These are phyloP conservation scores for Penicillium diatomitis DNA, from an alignment of 495 filamentous ascomycete genomes.

Conservation along the genomic window DNA sequence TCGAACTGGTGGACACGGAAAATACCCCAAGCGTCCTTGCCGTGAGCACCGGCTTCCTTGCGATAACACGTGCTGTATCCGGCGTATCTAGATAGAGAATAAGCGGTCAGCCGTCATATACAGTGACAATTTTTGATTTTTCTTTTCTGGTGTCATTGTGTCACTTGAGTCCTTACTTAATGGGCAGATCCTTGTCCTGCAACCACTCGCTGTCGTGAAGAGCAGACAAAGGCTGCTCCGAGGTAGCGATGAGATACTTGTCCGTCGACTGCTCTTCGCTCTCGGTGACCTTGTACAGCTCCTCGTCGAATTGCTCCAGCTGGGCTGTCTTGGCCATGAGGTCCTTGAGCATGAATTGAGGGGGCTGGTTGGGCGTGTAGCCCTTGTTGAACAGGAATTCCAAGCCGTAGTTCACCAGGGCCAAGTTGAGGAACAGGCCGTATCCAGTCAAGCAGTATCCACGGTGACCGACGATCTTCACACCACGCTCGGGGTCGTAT, in stretches of 20 bases:
- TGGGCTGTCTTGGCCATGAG: conserved; percentile 99
- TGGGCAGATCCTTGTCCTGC: conserved; percentile 70
- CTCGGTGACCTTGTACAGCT: conserved; percentile 90
- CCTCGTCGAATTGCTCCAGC: conserved; percentile 94
- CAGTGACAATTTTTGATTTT: no score
- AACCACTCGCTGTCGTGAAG: conserved; percentile 94
- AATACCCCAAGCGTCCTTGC: conserved; percentile 95
- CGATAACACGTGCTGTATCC: conserved; percentile 93
- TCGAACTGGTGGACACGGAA: conserved; percentile 99
- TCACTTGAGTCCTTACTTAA: conserved; percentile 46
- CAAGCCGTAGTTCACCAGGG: conserved; percentile 86
- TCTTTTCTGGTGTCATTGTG: no score
- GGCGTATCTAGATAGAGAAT: conserved; percentile 49
- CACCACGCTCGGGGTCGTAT: conserved; percentile 87
- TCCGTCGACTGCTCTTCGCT: conserved; percentile 69
- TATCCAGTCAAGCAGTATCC: conserved; percentile 87
- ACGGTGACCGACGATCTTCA: conserved; percentile 90
- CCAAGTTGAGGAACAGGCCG: conserved; percentile 89
- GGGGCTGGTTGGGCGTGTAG: conserved; percentile 84
- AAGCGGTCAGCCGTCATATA: no score
- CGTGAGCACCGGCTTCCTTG: conserved; percentile 86
- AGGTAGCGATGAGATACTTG: conserved; percentile 97
- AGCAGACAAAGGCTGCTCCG: conserved; percentile 88
- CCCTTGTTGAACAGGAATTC: conserved; percentile 70
- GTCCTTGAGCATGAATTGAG: conserved; percentile 91